Base-by-base conservation (phyloP, 768 basidiomycete genomes). In the Peribolospora kevripleyi region DNA sequence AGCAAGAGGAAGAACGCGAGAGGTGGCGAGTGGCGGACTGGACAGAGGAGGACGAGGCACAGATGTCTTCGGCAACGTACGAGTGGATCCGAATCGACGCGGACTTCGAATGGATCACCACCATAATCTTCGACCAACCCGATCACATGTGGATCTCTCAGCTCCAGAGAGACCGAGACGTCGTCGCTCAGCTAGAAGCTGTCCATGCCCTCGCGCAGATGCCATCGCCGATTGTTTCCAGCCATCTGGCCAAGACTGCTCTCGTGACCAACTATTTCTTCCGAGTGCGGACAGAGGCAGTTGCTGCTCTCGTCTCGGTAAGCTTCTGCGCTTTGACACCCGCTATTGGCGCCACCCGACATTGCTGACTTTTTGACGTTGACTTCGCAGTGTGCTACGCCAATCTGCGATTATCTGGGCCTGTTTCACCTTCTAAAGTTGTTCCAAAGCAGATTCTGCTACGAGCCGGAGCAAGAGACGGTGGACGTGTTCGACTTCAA, bases 41-140 rank as follows among this genome's bases (percentile, higher is more conserved):
- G 93, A 84, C 83, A 4, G 90, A 93, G 63, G 87, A 93, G 61
- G 88, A 97, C 57, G 90, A 93, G 64, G 25, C 42, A 3, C 73
- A 75, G 47, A 91, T 97, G 85, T 80, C 82, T 45, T 84, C 84
- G 13, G 90, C 91, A 59, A 91, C 87, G 3, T 98, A 95, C 68
- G 93, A 98, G 68, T 98, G 91, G 91, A 97, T 98, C 56, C 74
- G 93, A 59, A 84, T 97, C 75, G 93, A 98, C 64, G 88, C 93
- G 11, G 93, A 98, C 65, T 90, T 93, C 66, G 93, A 98, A 69
- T 98, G 93, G 93, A 83, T 97, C 54, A 82, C 85, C n/a, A 75
- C 75, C 45, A 76, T 95, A 58, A 79, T 78, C 59, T 97, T 91
- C 59, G 83, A 90, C 52, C 87, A 95, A 69, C 86, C 85, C 47